A percentile compares a stretch with the other conserved stretches of the same genome.
Evolutionary conservation across 306 rosid genomes (phyloP).

Genomic region (Dicorynia guianensis): DNA sequence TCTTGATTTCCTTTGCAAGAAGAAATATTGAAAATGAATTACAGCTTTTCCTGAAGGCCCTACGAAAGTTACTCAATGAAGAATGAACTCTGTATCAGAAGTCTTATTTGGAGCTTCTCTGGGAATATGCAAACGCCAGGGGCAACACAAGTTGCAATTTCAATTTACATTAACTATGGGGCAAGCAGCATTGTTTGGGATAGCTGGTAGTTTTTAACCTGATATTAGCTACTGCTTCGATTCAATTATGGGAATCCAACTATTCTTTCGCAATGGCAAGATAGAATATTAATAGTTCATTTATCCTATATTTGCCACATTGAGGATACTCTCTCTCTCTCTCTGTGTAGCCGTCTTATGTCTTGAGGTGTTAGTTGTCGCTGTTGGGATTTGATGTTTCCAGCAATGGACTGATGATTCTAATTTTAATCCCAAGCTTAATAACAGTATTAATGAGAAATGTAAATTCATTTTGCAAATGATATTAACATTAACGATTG

Average conservation of each 20-base stretch:
- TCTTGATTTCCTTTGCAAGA: constrained; percentile 39
- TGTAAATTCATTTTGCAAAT: too few relatives aligned
- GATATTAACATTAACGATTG: too few relatives aligned
- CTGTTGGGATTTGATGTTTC: too few relatives aligned
- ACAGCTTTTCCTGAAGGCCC: constrained; percentile 43
- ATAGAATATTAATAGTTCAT: constrained; percentile 41
- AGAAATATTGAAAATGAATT: constrained; percentile 43
- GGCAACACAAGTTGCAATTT: constrained; percentile 52
- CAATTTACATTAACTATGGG: constrained; percentile 40
- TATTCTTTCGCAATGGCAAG: constrained; percentile 65
- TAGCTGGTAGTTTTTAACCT: constrained; percentile 44
- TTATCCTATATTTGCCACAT: constrained; percentile 14
- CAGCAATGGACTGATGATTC: too few relatives aligned
- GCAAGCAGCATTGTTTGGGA: constrained; percentile 59
- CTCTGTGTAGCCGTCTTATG: neutral
- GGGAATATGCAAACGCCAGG: constrained; percentile 38
- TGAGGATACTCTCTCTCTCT: neutral
- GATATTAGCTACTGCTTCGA: constrained; percentile 51
- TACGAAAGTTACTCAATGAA: constrained; percentile 39
- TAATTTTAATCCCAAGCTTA: too few relatives aligned
- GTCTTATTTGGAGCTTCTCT: constrained; percentile 55
- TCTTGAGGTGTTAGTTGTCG: too few relatives aligned
- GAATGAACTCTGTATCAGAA: constrained; percentile 26
- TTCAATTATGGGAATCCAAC: constrained; percentile 41
- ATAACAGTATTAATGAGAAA: too few relatives aligned